Evolutionary conservation across 768 basidiomycete genomes (phyloP).

Genomic region (Ramaria sp.): DNA sequence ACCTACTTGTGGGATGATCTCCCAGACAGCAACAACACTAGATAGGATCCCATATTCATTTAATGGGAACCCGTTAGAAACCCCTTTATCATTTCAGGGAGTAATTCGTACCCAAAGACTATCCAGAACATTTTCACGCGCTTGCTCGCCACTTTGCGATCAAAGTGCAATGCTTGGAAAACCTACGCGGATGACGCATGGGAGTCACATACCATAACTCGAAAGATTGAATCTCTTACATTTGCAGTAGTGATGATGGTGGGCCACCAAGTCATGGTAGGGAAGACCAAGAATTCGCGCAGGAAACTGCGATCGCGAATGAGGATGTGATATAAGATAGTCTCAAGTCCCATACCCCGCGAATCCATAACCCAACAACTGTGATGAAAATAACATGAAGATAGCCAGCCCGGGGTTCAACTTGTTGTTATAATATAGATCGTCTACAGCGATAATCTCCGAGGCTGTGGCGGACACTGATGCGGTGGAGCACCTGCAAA

Average conservation of each 20-base stretch:
- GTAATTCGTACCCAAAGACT: conserved; percentile 18
- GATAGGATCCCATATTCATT: conserved; percentile 2
- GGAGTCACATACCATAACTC: conserved; percentile 11
- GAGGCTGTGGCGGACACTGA: conserved; percentile 22
- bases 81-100: not conserved
- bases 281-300: conserved; percentile 13
- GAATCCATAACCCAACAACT: conserved; percentile 20
- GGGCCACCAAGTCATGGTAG: conserved; percentile 15
- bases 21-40: conserved; percentile 16
- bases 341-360: conserved; percentile 9
- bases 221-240: conserved; percentile 6
- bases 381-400: conserved; percentile 20
- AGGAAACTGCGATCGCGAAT: conserved; percentile 8
- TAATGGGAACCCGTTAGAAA: conserved; percentile 3
- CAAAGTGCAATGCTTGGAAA: conserved; percentile 22
- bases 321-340: not conserved
- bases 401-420: conserved; percentile 21
- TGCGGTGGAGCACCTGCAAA: conserved; percentile 19
- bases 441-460: conserved; percentile 24
- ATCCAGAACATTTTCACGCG: conserved; percentile 21
- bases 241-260: conserved; percentile 18
- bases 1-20: conserved; percentile 28
- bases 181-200: conserved; percentile 10
- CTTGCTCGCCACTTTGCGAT: conserved; percentile 15
- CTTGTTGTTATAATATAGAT: conserved; percentile 16